Evolutionary conservation across 768 basidiomycete genomes (phyloP).

Genomic region (Mycena leptocephala): DNA sequence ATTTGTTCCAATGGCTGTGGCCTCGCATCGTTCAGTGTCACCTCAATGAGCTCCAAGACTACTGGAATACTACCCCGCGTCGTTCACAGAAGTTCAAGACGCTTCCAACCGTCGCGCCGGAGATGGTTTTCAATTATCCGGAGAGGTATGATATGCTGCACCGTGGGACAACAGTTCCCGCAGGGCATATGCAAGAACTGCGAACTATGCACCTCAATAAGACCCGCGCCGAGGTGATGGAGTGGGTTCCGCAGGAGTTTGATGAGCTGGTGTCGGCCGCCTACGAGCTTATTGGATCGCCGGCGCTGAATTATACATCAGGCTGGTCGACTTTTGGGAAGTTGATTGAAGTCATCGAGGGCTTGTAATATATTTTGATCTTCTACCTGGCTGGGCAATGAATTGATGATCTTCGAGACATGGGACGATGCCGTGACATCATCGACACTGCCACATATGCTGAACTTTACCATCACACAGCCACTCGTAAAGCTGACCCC

Average conservation of each 20-base stretch:
- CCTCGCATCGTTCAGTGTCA: not conserved
- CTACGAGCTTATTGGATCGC: not conserved
- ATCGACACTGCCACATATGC: too few species aligned
- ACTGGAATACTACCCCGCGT: not conserved
- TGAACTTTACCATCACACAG: too few species aligned
- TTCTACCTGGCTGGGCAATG: too few species aligned
- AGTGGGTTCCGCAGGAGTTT: not conserved
- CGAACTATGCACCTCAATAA: not conserved
- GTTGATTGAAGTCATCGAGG: conserved; percentile 60
- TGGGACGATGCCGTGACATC: too few species aligned
- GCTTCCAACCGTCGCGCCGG: not conserved
- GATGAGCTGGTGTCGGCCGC: not conserved
- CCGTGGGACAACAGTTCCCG: not conserved
- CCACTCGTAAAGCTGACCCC: too few species aligned
- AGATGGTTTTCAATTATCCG: not conserved
- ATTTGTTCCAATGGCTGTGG: conserved; percentile 56
- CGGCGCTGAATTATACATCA: not conserved
- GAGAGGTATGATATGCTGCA: not conserved
- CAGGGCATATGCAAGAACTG: not conserved
- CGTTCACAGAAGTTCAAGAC: not conserved
- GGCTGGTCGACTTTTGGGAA: conserved; percentile 66
- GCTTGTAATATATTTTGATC: not conserved
- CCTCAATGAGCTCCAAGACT: not conserved
- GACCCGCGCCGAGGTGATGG: not conserved
- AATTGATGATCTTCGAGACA: too few species aligned